A percentile compares a stretch with the other conserved stretches of the same genome.
These are phyloP conservation scores for Penicillium paradoxum DNA, from an alignment of 495 filamentous ascomycete genomes.

Conservation along the genomic window DNA sequence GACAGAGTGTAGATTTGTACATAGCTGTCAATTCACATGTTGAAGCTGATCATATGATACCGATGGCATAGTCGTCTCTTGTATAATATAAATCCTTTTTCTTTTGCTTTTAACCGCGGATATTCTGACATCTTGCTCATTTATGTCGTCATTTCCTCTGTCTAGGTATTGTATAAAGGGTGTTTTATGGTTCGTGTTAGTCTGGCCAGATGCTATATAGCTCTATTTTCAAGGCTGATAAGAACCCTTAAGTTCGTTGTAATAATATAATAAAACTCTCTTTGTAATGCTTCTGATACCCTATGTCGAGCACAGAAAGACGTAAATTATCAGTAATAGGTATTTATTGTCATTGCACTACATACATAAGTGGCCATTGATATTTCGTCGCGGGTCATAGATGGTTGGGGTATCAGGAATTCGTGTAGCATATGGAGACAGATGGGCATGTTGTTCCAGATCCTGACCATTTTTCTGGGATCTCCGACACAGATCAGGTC, in stretches of 20 bases:
- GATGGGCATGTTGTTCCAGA: not conserved
- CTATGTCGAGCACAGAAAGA: no score
- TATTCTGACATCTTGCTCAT: no score
- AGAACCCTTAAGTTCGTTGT: no score
- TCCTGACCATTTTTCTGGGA: not conserved
- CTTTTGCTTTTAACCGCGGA: no score
- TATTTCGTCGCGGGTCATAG: slow-evolving; percentile 1
- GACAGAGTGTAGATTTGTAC: slow-evolving; percentile 18
- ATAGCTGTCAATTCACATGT: slow-evolving; percentile 22
- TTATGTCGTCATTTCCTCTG: no score
- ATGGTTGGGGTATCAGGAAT: slow-evolving; percentile 4
- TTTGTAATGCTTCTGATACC: no score
- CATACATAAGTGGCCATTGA: not conserved
- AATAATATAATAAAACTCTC: no score
- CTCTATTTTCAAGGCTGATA: no score
- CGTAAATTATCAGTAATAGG: not conserved
- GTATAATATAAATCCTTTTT: no score
- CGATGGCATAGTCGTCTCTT: not conserved
- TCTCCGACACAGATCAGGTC: not conserved
- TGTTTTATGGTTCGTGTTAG: no score
- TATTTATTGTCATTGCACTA: not conserved
- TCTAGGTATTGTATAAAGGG: no score
- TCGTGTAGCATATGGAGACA: not conserved
- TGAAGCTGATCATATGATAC: slow-evolving; percentile 18
- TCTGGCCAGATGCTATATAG: no score